A percentile compares a stretch with the other conserved stretches of the same genome.
Conservation (phyloP, 225 moss, liverwort and hornwort genomes). For the Anthoceros angustus region DNA sequence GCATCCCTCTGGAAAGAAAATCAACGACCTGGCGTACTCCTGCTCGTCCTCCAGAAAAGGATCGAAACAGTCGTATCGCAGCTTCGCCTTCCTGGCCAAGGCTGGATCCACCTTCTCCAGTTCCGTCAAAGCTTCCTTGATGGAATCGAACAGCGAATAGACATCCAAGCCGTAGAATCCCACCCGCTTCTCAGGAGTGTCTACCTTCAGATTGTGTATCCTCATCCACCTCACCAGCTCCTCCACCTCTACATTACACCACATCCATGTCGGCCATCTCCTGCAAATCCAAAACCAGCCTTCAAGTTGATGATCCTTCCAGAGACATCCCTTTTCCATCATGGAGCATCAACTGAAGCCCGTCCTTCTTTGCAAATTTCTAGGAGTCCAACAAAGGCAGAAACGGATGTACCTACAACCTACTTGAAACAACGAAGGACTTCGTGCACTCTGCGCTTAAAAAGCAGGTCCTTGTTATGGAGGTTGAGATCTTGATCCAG, state of each 20-base stretch:
- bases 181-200: background rate
- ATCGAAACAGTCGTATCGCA: background rate
- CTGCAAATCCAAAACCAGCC: background rate
- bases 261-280: background rate
- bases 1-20: background rate
- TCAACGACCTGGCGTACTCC: background rate
- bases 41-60: background rate
- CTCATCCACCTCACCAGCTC: background rate
- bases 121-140: background rate
- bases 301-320: too few relatives aligned
- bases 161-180: background rate
- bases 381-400: background rate
- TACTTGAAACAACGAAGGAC: background rate
- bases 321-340: too few relatives aligned
- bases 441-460: background rate
- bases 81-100: background rate
- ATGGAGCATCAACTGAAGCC: too few relatives aligned
- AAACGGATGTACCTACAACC: background rate
- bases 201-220: background rate
- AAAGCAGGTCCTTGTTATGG: background rate
- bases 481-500: background rate
- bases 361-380: background rate
- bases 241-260: background rate
- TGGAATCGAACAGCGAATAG: background rate
- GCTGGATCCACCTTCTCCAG: background rate